Evolutionary conservation across 305 asterid species (phyloP).

Genomic region (Nicotiana rustica): DNA sequence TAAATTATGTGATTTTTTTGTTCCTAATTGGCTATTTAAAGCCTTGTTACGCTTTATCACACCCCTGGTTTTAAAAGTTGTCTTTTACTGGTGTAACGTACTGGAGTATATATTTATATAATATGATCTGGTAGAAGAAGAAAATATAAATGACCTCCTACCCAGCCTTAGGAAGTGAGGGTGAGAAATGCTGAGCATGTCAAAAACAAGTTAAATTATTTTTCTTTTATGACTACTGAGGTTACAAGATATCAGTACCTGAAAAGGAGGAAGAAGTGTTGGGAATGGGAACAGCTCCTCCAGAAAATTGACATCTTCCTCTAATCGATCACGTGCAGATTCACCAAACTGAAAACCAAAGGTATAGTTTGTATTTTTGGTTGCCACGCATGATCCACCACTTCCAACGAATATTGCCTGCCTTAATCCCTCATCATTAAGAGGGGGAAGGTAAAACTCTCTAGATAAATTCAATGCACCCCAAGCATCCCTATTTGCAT

Average conservation of each 20-base stretch:
- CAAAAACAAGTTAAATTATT: not conserved
- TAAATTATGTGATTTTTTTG: not conserved
- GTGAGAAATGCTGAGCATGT: conserved; percentile 5
- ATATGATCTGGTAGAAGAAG: conserved; percentile 7
- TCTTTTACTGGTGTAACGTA: conserved; percentile 15
- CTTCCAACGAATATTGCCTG: conserved; percentile 66
- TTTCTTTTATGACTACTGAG: not conserved
- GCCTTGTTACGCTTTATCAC: not conserved
- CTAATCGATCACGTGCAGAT: conserved; percentile 57
- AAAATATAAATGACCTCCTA: conserved; percentile 27
- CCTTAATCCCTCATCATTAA: conserved; percentile 82
- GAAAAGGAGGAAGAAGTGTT: conserved; percentile 87
- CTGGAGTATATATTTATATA: not conserved
- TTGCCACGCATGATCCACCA: conserved; percentile 45
- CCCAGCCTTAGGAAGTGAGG: not conserved
- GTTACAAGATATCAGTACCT: conserved; percentile 52
- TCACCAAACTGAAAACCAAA: conserved; percentile 75
- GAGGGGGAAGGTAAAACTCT: conserved; percentile 77
- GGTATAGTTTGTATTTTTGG: conserved; percentile 66
- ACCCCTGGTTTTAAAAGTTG: conserved; percentile 12
- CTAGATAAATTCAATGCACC: conserved; percentile 74
- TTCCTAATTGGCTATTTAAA: too few species aligned
- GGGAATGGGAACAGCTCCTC: conserved; percentile 87
- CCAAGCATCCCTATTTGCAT: conserved; percentile 67
- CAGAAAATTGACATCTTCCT: conserved; percentile 71